Conservation (phyloP, 345 rosid species). For the Eucalyptus camaldulensis region DNA sequence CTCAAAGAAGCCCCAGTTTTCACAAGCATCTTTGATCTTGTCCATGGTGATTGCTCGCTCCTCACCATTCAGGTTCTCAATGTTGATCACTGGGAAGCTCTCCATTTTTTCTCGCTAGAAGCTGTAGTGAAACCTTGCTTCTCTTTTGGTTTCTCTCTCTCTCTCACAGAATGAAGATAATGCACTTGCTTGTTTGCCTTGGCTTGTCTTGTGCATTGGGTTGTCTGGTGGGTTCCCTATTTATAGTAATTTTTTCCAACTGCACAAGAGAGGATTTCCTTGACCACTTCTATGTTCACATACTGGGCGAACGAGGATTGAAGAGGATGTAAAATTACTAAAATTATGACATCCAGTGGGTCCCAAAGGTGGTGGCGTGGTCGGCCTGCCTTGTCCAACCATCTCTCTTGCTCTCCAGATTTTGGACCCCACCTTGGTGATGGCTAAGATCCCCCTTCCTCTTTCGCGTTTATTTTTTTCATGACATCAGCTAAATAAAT, state of each 20-base stretch:
- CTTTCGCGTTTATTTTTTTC: neutral
- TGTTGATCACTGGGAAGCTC: constrained; percentile 54
- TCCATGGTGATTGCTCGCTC: constrained; percentile 48
- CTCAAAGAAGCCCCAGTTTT: constrained; percentile 99
- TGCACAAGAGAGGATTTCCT: neutral
- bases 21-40: constrained; percentile 85
- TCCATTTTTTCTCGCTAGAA: constrained; percentile 22
- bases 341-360: neutral
- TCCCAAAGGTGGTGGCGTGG: neutral
- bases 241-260: neutral
- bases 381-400: neutral
- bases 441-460: neutral
- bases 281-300: neutral
- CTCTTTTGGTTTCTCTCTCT: neutral
- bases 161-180: neutral
- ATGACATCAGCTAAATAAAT: neutral
- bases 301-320: neutral
- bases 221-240: neutral
- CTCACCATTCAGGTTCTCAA: constrained; percentile 61
- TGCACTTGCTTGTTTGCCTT: neutral
- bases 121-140: neutral
- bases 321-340: neutral
- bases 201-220: neutral
- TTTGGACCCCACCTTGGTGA: neutral
- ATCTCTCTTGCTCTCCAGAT: neutral